Percentiles rank a stretch among this genome's conserved stretches.
phyloP scores from a whole-genome alignment of 2,329 filamentous ascomycete species.

The Aspergillus sp. region DNA sequence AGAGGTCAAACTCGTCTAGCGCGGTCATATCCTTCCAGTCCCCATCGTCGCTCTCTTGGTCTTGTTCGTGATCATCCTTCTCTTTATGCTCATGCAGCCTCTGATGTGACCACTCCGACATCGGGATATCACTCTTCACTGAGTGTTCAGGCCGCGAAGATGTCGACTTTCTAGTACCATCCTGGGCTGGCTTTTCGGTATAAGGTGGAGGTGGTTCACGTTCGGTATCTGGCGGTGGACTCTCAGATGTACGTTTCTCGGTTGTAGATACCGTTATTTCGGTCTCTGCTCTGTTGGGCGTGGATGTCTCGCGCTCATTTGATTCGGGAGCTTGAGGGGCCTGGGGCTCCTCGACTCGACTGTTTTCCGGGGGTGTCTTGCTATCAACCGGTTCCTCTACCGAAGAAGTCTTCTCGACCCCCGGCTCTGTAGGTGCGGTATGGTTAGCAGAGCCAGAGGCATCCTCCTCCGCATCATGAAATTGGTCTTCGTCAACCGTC shows the following conservation, averaged over 20 bases:
- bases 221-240: background rate
- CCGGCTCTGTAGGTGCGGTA: background rate
- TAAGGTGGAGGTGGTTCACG: slow-evolving; percentile 16
- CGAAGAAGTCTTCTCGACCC: background rate
- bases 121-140: slow-evolving; percentile 35
- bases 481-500: slow-evolving; percentile 17
- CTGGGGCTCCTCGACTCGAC: slow-evolving; percentile 1
- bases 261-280: background rate
- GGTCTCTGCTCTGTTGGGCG: background rate
- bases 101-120: slow-evolving; percentile 91
- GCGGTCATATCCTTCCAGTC: slow-evolving; percentile 94
- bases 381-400: background rate
- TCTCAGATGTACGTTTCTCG: slow-evolving; percentile 7
- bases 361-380: background rate
- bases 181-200: slow-evolving; percentile 14
- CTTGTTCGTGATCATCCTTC: slow-evolving; percentile 44
- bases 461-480: slow-evolving; percentile 22
- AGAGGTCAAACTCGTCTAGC: slow-evolving; percentile 89
- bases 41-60: slow-evolving; percentile 36
- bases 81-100: slow-evolving; percentile 58
- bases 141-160: slow-evolving; percentile 19
- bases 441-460: background rate
- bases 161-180: slow-evolving; percentile 4
- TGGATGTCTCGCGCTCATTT: background rate
- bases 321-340: background rate